phyloP scores from a whole-genome alignment of 2,329 filamentous ascomycete species.

The Fulvia fulva region DNA sequence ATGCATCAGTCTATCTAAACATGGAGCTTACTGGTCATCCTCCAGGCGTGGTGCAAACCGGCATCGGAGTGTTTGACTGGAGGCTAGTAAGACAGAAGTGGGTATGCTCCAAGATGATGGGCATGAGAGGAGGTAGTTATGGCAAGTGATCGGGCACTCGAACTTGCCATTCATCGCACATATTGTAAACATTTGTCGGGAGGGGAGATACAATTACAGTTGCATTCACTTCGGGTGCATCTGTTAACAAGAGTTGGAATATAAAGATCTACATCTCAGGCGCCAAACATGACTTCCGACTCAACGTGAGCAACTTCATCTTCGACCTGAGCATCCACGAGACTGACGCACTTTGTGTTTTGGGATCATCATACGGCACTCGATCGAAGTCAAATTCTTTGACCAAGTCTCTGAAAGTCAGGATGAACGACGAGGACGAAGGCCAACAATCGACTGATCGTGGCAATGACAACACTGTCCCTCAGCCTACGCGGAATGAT shows the following conservation, averaged over 20 bases:
- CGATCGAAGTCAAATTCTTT: background rate
- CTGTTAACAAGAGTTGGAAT: background rate
- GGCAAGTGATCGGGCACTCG: background rate
- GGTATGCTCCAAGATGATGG: background rate
- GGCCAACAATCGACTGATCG: background rate
- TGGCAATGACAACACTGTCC: too few relatives aligned
- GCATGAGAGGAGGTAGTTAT: background rate
- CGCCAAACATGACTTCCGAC: background rate
- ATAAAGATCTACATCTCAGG: background rate
- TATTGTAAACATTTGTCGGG: too few relatives aligned
- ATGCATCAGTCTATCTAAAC: background rate
- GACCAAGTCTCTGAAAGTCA: too few relatives aligned
- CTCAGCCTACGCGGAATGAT: too few relatives aligned
- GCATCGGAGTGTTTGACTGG: background rate
- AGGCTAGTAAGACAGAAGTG: background rate
- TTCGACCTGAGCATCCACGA: background rate
- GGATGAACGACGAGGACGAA: background rate
- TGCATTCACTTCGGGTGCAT: background rate
- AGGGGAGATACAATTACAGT: background rate
- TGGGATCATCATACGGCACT: background rate
- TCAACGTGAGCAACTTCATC: background rate
- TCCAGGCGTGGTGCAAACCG: background rate
- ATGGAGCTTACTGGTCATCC: slow-evolving; percentile 1
- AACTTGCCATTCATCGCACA: too few relatives aligned
- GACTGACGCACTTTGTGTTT: background rate